Evolutionary conservation across 192 early-diverging fungal species (phyloP), one percentile per base, ranked within the genome.

Genomic region (Lunasporangiospora selenospora): DNA sequence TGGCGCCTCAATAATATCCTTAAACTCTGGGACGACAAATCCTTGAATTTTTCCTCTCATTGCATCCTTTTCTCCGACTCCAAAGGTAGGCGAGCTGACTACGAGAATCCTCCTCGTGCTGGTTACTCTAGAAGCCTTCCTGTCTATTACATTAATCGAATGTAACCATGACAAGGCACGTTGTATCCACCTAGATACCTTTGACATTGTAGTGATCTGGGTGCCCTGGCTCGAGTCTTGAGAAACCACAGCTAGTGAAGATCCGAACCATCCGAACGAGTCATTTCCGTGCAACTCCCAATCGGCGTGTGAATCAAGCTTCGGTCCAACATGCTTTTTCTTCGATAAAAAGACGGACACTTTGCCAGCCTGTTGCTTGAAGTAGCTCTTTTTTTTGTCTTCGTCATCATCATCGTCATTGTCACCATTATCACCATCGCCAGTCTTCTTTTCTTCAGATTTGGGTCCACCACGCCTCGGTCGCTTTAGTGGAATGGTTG

Each of bases 31-130:
- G 19, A 71, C 55, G 19, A 60, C 30, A 49, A 83, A 87, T 18
- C 67, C 85, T 40, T 87, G 83, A 1, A 87, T 71, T 32, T 81
- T 77, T 19, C 85, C 85, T 9, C 76, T 64, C 56, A 87, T 73
- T 15, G 61, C 47, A 0, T 57, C 55, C 6, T 58, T 38, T 23
- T 63, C 61, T 5, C 55, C 61, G 3, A 44, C 47, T 16, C 69
- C 69, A 46, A 62, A 58, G 6, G 69, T 42, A 8, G 69, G 69
- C 11, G 69, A 73, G 13, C 69, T 55, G 2, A 73, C 69, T 7
- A 73, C 55, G 27, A 73, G 42, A 12, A 73, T 57, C 24, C 48
- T 56, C 13, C 59, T n/a, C n/a, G n/a, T n/a, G n/a, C n/a, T n/a
- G n/a, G 40, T 29, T 48, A 27, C 12, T 27, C 34, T 34, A 11